Evolutionary conservation across 140 eudicot genomes (phyloP).

Genomic region (Senecio squalidus): DNA sequence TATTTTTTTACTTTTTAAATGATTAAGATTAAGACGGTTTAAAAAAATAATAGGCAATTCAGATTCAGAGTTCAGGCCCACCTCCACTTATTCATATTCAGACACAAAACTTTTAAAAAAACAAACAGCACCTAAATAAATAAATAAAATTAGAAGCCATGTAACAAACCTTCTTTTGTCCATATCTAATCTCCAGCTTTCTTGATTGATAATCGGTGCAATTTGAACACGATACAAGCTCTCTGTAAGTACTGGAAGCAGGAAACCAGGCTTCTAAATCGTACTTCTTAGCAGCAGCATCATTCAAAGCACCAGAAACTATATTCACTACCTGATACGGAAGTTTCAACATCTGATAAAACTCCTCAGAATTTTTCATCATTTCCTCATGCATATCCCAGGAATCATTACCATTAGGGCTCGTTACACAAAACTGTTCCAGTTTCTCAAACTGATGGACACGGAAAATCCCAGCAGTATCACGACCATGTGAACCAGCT

Average conservation of each 20-base stretch:
- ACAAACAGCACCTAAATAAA: too few relatives aligned
- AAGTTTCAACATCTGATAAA: conserved; percentile 54
- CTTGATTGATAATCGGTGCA: conserved; percentile 45
- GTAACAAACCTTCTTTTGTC: conserved; percentile 29
- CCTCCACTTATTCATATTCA: too few relatives aligned
- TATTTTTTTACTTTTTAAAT: too few relatives aligned
- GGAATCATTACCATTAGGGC: conserved; percentile 65
- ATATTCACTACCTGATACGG: conserved; percentile 67
- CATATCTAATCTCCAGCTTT: conserved; percentile 32
- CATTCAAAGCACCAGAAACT: conserved; percentile 79
- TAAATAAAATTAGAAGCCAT: background rate
- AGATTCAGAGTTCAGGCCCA: too few relatives aligned
- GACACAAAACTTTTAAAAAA: too few relatives aligned
- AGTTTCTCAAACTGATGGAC: conserved; percentile 79
- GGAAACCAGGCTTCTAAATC: conserved; percentile 96
- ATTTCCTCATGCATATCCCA: conserved; percentile 82
- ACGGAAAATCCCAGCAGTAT: conserved; percentile 74
- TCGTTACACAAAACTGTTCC: conserved; percentile 65
- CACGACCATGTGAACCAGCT: conserved; percentile 85
- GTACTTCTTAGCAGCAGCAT: conserved; percentile 84
- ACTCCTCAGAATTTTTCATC: conserved; percentile 62
- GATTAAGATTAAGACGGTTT: too few relatives aligned
- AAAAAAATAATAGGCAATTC: too few relatives aligned
- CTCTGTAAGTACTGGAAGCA: conserved; percentile 64
- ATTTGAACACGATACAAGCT: conserved; percentile 86